Conservation (phyloP, 2,329 filamentous ascomycete genomes). For the Cryoendolithus antarcticus region DNA sequence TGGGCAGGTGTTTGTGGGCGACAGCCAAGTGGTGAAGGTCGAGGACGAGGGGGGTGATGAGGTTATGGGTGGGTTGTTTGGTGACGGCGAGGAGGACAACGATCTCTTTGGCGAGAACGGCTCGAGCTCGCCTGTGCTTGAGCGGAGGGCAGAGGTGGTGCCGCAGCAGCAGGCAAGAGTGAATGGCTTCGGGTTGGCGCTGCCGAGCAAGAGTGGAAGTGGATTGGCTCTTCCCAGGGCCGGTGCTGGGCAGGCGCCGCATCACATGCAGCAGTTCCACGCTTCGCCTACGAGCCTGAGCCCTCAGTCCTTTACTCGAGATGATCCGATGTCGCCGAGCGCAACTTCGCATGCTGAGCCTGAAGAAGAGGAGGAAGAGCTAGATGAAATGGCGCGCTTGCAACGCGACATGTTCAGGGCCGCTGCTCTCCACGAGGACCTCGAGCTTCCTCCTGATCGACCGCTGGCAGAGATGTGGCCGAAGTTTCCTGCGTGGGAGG, state of each 20-base stretch:
- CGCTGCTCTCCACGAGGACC: too few species aligned
- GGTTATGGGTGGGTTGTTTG: slow-evolving; percentile 4
- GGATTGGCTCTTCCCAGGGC: slow-evolving; percentile 16
- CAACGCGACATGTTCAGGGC: slow-evolving; percentile 21
- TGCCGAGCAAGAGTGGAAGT: slow-evolving; percentile 17
- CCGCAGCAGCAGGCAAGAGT: slow-evolving; percentile 10
- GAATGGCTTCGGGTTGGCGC: slow-evolving; percentile 10
- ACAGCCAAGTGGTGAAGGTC: slow-evolving; percentile 5
- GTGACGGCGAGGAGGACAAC: slow-evolving; percentile 16
- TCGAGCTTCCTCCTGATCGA: too few species aligned
- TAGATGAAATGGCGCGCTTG: slow-evolving; percentile 13
- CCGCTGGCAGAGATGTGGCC: too few species aligned
- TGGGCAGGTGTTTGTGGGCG: slow-evolving; percentile 2
- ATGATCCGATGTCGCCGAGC: slow-evolving; percentile 12
- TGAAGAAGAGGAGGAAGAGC: slow-evolving; percentile 16
- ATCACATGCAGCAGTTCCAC: slow-evolving; percentile 1
- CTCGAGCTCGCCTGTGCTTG: slow-evolving; percentile 20
- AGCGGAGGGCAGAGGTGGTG: slow-evolving; percentile 12
- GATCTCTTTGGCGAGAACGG: slow-evolving; percentile 26
- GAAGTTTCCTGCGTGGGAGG: slow-evolving; percentile 31
- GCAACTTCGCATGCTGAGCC: slow-evolving; percentile 16
- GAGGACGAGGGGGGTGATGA: slow-evolving; percentile 2
- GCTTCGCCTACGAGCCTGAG: slow-evolving; percentile 12
- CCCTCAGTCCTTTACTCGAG: slow-evolving; percentile 12
- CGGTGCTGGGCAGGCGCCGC: slow-evolving; percentile 1